Percentiles rank a stretch among this genome's conserved stretches.
These are phyloP conservation scores for Aspergillus diversus DNA, from an alignment of 495 filamentous ascomycete genomes.

Conservation along the genomic window DNA sequence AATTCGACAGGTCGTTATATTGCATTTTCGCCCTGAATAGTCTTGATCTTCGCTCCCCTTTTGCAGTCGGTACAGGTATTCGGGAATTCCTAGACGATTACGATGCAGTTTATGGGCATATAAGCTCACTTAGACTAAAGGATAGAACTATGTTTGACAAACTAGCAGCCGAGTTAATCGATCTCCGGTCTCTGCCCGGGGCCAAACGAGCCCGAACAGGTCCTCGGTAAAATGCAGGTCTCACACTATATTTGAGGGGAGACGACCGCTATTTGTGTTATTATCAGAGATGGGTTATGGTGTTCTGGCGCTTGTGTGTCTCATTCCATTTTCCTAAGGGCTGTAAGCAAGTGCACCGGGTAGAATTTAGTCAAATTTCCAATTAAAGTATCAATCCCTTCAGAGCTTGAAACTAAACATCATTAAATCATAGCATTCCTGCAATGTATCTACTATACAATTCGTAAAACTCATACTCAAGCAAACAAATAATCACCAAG, in stretches of 20 bases:
- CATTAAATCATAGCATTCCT: not conserved
- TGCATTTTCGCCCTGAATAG: conserved; percentile 3
- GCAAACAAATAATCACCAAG: not conserved
- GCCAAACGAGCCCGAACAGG: not conserved
- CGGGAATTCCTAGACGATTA: not conserved
- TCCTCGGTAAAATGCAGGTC: not conserved
- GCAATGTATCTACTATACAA: not conserved
- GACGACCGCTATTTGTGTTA: not conserved
- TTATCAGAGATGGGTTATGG: not conserved
- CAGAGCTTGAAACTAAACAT: too few relatives aligned
- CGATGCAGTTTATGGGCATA: conserved; percentile 4
- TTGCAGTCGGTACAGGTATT: not conserved
- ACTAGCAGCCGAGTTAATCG: not conserved
- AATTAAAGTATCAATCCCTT: not conserved
- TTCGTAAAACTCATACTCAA: not conserved
- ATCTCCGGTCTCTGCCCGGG: not conserved
- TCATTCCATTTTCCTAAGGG: not conserved
- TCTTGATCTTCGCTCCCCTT: not conserved
- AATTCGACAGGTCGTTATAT: not conserved
- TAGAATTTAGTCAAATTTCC: not conserved
- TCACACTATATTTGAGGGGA: not conserved
- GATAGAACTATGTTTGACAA: not conserved
- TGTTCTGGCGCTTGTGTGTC: not conserved
- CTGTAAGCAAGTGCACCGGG: not conserved
- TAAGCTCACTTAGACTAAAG: not conserved